These are phyloP conservation scores for Colletotrichum spaethianum DNA, from an alignment of 2,329 filamentous ascomycete species.

Conservation along the genomic window DNA sequence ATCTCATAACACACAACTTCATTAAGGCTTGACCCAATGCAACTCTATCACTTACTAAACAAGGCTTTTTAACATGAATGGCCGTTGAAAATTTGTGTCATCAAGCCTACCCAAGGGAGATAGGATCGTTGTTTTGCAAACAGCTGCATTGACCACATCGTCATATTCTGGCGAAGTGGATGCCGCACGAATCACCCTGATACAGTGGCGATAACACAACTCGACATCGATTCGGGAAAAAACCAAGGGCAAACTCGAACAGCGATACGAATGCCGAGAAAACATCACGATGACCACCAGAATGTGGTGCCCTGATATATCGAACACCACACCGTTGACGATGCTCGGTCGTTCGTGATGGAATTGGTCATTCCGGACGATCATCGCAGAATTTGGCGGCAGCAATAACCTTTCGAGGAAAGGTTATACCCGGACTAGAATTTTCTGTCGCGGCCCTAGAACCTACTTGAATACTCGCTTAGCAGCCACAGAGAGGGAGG, in stretches of 20 bases:
- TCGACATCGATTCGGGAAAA: not conserved
- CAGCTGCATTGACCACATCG: not conserved
- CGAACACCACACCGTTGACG: not conserved
- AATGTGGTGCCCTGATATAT: not conserved
- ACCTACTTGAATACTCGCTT: slow-evolving; percentile 14
- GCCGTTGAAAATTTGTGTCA: not conserved
- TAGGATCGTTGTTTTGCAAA: too few relatives aligned
- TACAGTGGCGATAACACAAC: not conserved
- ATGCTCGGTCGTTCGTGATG: slow-evolving; percentile 21
- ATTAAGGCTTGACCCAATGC: not conserved
- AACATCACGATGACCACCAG: not conserved
- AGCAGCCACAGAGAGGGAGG: not conserved
- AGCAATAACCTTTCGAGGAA: not conserved
- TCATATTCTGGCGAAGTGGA: not conserved
- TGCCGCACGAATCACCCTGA: not conserved
- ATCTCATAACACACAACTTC: not conserved
- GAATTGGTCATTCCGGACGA: slow-evolving; percentile 17
- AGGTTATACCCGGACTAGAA: not conserved
- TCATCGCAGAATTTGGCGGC: slow-evolving; percentile 10
- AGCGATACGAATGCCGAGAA: not conserved
- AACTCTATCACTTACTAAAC: not conserved
- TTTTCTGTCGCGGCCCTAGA: slow-evolving; percentile 1
- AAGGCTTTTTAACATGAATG: not conserved
- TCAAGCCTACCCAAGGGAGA: not conserved
- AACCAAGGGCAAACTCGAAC: not conserved